Percentiles rank a stretch among this genome's conserved stretches.
These are phyloP conservation scores for Nadsonia starkeyi-henricii DNA, from an alignment of 1,139 yeast species.

Conservation along the genomic window DNA sequence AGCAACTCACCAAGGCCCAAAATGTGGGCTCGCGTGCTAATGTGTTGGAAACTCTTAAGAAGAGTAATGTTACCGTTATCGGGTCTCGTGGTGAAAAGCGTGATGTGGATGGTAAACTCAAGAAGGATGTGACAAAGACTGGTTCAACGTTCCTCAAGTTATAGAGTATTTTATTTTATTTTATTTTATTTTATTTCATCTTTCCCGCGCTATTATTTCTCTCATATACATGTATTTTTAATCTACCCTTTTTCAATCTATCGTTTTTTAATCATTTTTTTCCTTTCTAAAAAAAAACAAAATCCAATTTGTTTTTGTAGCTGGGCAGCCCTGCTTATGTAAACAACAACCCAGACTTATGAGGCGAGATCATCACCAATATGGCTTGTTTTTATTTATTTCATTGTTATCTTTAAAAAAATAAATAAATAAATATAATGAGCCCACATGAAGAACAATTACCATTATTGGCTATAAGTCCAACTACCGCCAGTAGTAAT, in stretches of 20 bases:
- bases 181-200: background rate
- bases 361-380: no score
- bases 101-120: conserved; percentile 57
- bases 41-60: conserved; percentile 59
- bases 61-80: conserved; percentile 65
- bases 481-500: no score
- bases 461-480: no score
- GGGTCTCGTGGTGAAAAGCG: conserved; percentile 66
- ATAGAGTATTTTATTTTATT: background rate
- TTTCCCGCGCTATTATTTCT: background rate
- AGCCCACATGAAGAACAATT: no score
- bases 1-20: conserved; percentile 20
- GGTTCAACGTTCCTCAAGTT: background rate
- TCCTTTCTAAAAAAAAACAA: background rate
- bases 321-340: no score
- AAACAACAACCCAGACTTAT: no score
- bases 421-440: no score
- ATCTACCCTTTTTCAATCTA: background rate
- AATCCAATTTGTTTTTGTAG: no score
- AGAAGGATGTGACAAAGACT: conserved; percentile 25
- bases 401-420: no score
- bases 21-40: conserved; percentile 48
- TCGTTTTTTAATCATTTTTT: background rate
- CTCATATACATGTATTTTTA: background rate
- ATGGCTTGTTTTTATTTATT: no score